Evolutionary conservation across 2,329 filamentous ascomycete genomes (phyloP).

Genomic region (Fonsecaea pedrosoi): DNA sequence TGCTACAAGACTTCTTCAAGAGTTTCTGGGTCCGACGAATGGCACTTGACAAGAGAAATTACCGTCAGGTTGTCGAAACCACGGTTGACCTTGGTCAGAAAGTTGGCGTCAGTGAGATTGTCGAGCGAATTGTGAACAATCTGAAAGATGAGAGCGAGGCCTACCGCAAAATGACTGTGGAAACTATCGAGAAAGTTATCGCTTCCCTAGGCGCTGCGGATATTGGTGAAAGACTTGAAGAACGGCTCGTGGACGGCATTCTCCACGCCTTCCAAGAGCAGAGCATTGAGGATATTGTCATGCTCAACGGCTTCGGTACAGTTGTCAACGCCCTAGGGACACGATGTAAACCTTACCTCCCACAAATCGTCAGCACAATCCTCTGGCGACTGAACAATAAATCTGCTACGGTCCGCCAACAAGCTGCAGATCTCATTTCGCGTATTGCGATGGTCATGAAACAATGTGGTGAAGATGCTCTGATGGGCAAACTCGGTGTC

Average conservation of each 20-base stretch:
- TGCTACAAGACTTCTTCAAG: slow-evolving; percentile 96
- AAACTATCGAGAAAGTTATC: slow-evolving; percentile 96
- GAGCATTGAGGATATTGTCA: slow-evolving; percentile 91
- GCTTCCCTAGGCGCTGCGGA: slow-evolving; percentile 92
- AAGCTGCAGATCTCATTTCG: slow-evolving; percentile 94
- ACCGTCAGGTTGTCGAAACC: slow-evolving; percentile 96
- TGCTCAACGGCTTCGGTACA: slow-evolving; percentile 97
- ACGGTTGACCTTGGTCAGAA: slow-evolving; percentile 97
- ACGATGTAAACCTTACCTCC: slow-evolving; percentile 93
- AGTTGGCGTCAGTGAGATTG: slow-evolving; percentile 94
- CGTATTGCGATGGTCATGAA: slow-evolving; percentile 99
- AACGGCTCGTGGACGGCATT: slow-evolving; percentile 92
- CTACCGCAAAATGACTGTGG: slow-evolving; percentile 98
- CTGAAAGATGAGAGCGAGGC: slow-evolving; percentile 98
- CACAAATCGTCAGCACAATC: slow-evolving; percentile 96
- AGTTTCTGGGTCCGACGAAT: slow-evolving; percentile 98
- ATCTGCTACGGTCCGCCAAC: slow-evolving; percentile 92
- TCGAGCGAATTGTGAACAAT: slow-evolving; percentile 91
- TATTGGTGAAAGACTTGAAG: slow-evolving; percentile 89
- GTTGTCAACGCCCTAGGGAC: slow-evolving; percentile 94
- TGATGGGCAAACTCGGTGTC: slow-evolving; percentile 93
- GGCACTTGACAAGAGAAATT: slow-evolving; percentile 97
- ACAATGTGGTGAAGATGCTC: slow-evolving; percentile 92
- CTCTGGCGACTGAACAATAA: slow-evolving; percentile 98
- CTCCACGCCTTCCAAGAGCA: slow-evolving; percentile 97